phyloP scores from a whole-genome alignment of 352 stramenopile species.

The Globisporangium alternatum region DNA sequence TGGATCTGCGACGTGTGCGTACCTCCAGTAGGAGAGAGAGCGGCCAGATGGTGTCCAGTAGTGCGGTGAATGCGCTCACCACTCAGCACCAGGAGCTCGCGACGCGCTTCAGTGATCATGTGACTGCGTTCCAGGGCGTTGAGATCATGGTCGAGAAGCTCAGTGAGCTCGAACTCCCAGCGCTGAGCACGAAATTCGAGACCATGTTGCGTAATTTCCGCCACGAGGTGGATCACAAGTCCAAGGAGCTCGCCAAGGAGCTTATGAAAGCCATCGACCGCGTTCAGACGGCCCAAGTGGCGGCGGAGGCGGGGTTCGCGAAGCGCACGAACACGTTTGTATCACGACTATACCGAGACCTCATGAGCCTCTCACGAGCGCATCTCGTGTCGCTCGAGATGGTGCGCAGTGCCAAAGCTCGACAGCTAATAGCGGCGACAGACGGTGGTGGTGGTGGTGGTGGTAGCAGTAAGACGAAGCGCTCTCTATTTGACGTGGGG shows the following conservation, averaged over 20 bases:
- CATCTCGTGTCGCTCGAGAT: slow-evolving; percentile 48
- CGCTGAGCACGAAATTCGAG: slow-evolving; percentile 35
- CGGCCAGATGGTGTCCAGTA: slow-evolving; percentile 21
- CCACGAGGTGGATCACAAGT: slow-evolving; percentile 40
- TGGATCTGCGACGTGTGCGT: slow-evolving; percentile 51
- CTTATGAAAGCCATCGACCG: slow-evolving; percentile 31
- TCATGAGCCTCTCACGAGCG: slow-evolving; percentile 46
- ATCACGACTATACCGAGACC: slow-evolving; percentile 44
- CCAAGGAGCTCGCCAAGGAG: slow-evolving; percentile 35
- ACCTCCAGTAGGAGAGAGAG: slow-evolving; percentile 37
- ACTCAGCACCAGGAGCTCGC: slow-evolving; percentile 35
- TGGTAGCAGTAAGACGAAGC: slow-evolving; percentile 13
- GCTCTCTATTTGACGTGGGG: slow-evolving; percentile 30
- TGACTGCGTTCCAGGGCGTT: slow-evolving; percentile 24
- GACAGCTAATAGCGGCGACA: slow-evolving; percentile 1
- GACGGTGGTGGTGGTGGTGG: not conserved
- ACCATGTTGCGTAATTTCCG: slow-evolving; percentile 39
- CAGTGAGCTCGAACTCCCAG: slow-evolving; percentile 37
- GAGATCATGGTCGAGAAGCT: slow-evolving; percentile 32
- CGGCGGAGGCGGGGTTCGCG: slow-evolving; percentile 19
- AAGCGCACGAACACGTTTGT: slow-evolving; percentile 27
- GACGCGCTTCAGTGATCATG: slow-evolving; percentile 26
- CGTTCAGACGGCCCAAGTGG: slow-evolving; percentile 24
- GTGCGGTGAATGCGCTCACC: slow-evolving; percentile 22
- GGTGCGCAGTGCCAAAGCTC: slow-evolving; percentile 17